Base-by-base conservation (phyloP, 306 rosid species). In the Carpinus fangiana region DNA sequence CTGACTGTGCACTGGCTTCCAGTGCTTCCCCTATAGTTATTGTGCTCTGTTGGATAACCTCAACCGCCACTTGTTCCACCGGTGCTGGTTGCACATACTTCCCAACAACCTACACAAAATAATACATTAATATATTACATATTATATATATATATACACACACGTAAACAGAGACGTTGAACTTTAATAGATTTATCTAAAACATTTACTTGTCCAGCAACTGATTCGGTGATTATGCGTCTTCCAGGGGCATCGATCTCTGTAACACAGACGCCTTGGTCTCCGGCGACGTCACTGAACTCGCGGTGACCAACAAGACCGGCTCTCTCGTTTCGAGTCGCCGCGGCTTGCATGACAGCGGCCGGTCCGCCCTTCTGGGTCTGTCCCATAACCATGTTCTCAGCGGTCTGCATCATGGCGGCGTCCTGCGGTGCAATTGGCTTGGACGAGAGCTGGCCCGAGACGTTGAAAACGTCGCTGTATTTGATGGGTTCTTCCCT, bases 401-500 rank as follows among this genome's bases (percentile, higher is more conserved):
- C 97, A 0, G 97, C 97, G 0, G 90, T 87, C 82, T 92, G 92
- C 97, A 94, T 92, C 97, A 88, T 90, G 75, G 88, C 85, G 0
- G 97, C 98, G 14, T 95, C 93, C 53, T 75, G 86, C 0, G 95
- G 98, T 3, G 92, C 84, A 14, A 94, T 66, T 0, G 89, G 77
- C 85, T 86, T 83, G 59, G 86, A 18, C 0, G 91, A 92, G 1
- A 89, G 93, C 8, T 90, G 85, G 1, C 92, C 93, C 28, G 86
- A 82, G 46, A 94, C 88, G 4, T 73, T 31, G 41, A 89, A 92
- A 73, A 89, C 87, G 83, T 89, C 93, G 53, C 91, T 90, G 82
- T 89, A 90, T 72, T 81, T 94, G 73, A 92, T 79, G 9, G 95
- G 78, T 4, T 73, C 86, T 38, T 81, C 60, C 7, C 54, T n/a